Evolutionary conservation across 1,139 yeast genomes (phyloP), one percentile per base, ranked within the genome.

Genomic region (Taphrina wiesneri): DNA sequence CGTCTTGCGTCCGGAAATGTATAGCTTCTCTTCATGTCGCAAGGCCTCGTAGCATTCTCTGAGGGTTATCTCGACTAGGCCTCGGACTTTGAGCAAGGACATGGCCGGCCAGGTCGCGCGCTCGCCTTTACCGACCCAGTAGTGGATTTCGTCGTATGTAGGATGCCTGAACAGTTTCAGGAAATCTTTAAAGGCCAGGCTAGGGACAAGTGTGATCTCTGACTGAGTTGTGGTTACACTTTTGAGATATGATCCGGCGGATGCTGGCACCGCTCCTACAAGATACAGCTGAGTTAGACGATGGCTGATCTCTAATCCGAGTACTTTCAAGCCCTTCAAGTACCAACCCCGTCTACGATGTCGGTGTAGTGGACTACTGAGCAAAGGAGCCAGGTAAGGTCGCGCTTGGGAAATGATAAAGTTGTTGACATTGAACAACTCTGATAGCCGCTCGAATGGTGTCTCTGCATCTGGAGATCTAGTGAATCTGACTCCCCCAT

Each of bases 361-460:
- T 54, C 62, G 51, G 47, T 87, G 87, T 73, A 90, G 81, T 73
- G 91, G 97, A 70, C 90, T 88, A 45, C 88, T 85, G 59, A 93
- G 82, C 63, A 92, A 79, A 0, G 98, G 97, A 0, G 97, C 66
- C 17, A 66, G 61, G 74, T 95, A 98, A 0, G 98, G 97, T 72
- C 95, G 90, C 0, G 93, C 99, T 76, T 93, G 97, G 66, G 96
- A 92, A 0, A 97, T 98, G 74, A 93, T 90, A 68, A 93, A 91
- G 75, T 93, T 97, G 75, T 93, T 96, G 43, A 93, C 97, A 73
- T 93, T 93, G 75, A 93, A 93, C 92, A 93, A 89, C 75, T 93
- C 99, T 56, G 96, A 88, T 19, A 93, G 79, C 71, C 97, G 82
- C 0, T 96, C 83, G 39, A 91, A 86, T 1, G 99, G 99, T 61